Conservation (phyloP, 306 rosid species). For the Chamaecrista fasciculata region DNA sequence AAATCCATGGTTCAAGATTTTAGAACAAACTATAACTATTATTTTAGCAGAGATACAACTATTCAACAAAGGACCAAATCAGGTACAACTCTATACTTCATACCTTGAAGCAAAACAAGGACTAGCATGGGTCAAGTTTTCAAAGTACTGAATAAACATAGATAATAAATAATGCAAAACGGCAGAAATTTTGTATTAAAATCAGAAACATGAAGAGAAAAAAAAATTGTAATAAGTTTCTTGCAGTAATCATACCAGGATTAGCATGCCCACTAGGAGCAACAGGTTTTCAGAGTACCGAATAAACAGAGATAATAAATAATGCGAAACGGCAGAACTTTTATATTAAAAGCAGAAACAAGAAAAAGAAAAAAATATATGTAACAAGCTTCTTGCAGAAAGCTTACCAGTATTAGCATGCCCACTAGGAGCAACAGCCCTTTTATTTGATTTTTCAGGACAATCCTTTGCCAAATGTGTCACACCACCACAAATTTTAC, state of each 20-base stretch:
- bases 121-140: neutral
- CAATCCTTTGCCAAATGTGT: constrained; percentile 96
- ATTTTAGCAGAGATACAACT: neutral
- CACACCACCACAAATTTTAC: constrained; percentile 89
- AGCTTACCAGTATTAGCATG: constrained; percentile 38
- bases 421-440: constrained; percentile 32
- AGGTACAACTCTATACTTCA: constrained; percentile 11
- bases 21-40: constrained; percentile 3
- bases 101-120: constrained; percentile 9
- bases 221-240: too few relatives aligned
- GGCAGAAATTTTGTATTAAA: constrained; percentile 22
- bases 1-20: constrained; percentile 2
- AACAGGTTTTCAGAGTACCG: neutral
- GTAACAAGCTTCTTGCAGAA: neutral
- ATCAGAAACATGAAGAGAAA: neutral
- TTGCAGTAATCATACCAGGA: too few relatives aligned
- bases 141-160: neutral
- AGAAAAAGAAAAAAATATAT: neutral
- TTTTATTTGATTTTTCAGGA: constrained; percentile 57
- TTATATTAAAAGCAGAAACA: constrained; percentile 21
- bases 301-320: neutral
- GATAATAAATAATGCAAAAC: neutral
- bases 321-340: constrained; percentile 11
- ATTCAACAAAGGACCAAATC: constrained; percentile 1
- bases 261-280: neutral